Base-by-base conservation (phyloP, 495 filamentous ascomycete genomes). In the Xylaria nigripes region DNA sequence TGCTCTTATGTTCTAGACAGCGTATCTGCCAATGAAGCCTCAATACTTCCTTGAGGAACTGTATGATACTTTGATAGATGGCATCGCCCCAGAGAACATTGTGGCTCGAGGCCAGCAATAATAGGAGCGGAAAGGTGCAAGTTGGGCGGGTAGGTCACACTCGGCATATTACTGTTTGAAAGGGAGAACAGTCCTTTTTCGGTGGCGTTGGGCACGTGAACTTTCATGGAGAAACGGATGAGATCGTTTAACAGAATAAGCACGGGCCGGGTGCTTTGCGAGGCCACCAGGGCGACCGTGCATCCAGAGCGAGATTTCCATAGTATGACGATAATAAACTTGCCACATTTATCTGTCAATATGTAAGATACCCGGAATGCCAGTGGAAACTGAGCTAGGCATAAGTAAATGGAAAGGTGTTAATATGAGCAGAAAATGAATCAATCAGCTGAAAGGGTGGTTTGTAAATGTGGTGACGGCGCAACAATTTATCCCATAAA, bases 51-150 rank as follows among this genome's bases (percentile, higher is more conserved):
- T 53, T 30, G 24, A 53, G 4, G 42, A 45, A 46, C n/a, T 38
- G 27, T 53, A 53, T 53, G 41, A 53, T 53, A 51, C 13, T n/a
- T 51, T 23, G 40, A 36, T 45, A 45, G 21, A 32, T 19, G 30
- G 41, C 21, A 12, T 12, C 42, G 12, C 29, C 9, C 10, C 10
- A 32, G n/a, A 16, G 12, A 12, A 42, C 19, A 27, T 10, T 18
- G 15, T 30, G 13, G 1, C 21, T 38, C 19, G n/a, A 22, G 8
- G 24, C 15, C 10, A 5, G 25, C 12, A 42, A 15, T 30, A 15
- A 13, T 1, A 6, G 23, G 40, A 34, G 25, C 23, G 24, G 8
- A 8, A 44, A 2, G 32, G 32, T 15, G 29, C 18, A 45, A 45
- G 4, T 34, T 32, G 25, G 13, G 23, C 32, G 10, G 30, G 27